Evolutionary conservation across 345 rosid species (phyloP).

Genomic region (Linum trigynum): DNA sequence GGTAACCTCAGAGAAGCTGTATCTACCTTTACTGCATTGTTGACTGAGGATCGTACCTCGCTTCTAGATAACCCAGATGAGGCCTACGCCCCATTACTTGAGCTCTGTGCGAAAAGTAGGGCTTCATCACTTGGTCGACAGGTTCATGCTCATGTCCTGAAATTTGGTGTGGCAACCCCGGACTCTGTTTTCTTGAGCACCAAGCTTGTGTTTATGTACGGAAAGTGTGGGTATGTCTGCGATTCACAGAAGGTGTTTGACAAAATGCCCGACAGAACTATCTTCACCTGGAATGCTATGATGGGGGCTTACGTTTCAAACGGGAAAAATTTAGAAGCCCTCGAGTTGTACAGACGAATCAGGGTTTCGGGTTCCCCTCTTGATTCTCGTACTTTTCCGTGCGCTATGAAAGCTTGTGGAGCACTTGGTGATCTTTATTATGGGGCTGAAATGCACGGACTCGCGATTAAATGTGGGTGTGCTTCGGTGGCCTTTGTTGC

Average conservation of each 20-base stretch:
- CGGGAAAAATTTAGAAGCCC: constrained; percentile 37
- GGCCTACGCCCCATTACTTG: constrained; percentile 36
- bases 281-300: constrained; percentile 76
- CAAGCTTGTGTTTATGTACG: constrained; percentile 66
- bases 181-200: constrained; percentile 41
- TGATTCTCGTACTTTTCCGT: constrained; percentile 54
- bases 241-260: constrained; percentile 59
- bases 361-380: constrained; percentile 35
- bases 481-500: constrained; percentile 35
- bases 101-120: constrained; percentile 39
- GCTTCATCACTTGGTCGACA: constrained; percentile 40
- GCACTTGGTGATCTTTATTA: constrained; percentile 26
- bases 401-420: constrained; percentile 54
- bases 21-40: constrained; percentile 18
- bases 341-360: constrained; percentile 41
- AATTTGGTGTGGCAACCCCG: constrained; percentile 13
- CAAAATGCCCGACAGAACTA: constrained; percentile 46
- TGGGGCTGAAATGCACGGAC: constrained; percentile 58
- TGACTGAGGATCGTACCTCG: not conserved
- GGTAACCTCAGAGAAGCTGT: constrained; percentile 36
- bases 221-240: constrained; percentile 39
- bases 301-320: constrained; percentile 56
- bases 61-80: constrained; percentile 16
- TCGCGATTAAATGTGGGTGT: constrained; percentile 41
- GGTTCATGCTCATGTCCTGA: constrained; percentile 47